Base-by-base conservation (phyloP, 257 asterid species). In the Haberlea rhodopensis region DNA sequence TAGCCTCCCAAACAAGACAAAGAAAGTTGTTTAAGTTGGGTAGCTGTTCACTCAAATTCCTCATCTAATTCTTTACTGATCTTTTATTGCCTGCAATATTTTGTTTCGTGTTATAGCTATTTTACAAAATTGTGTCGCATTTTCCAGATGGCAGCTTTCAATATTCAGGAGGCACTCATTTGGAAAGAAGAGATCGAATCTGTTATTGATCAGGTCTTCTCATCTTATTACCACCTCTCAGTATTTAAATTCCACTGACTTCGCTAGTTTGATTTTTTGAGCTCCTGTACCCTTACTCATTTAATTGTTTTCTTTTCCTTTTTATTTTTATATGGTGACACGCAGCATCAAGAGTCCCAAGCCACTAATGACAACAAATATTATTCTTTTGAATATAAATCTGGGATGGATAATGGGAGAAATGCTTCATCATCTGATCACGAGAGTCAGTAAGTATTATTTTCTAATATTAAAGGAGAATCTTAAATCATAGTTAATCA, bases 111-210 rank as follows among this genome's bases (percentile, higher is more conserved):
- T 65, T 63, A 63, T 26, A 63, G 49, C 27, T 55, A 20, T 58
- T 53, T 58, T 53, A 13, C 34, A 26, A 48, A 54, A 64, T 59
- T 43, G 18, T 53, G 52, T 73, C 57, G 54, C 53, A 71, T 65
- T 67, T 71, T 73, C 54, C 89, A 90, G 97, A 87, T 90, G 97
- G 97, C 97, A 73, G 95, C 97, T 82, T 90, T 82, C 83, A 88
- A 88, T 81, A 90, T 90, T 71, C 96, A 87, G 80, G 96, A 90
- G 79, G 89, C 96, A 51, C 87, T 87, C 56, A 57, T 71, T 62
- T 90, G 97, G 97, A 90, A 87, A 72, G 94, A 87, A 66, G 87
- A 88, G 79, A 80, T 90, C 25, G 95, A 90, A 79, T 84, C 77
- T 67, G 85, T 86, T 53, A 90, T 90, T 66, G 97, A 90, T 82